Percentiles rank a stretch among this genome's conserved stretches.
Conservation (phyloP, 352 stramenopile genomes). For the Phytophthora pseudosyringae region DNA sequence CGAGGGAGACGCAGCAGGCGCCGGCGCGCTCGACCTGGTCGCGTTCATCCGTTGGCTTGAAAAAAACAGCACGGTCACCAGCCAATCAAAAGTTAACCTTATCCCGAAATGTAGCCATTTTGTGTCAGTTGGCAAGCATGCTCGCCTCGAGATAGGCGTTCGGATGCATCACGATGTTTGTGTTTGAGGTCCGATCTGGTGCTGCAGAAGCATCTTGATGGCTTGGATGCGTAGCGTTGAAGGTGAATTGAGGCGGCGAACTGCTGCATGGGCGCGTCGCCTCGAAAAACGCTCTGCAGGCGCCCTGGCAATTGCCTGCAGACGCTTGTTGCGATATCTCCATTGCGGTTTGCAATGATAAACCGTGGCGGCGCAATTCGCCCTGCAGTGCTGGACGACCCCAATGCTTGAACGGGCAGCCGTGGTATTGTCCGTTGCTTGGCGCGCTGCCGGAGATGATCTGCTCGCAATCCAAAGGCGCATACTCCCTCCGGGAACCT, state of each 20-base stretch:
- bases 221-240: neutral
- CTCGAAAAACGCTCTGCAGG: constrained; percentile 62
- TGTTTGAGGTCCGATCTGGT: neutral
- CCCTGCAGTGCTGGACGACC: constrained; percentile 43
- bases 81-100: constrained; percentile 22
- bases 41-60: constrained; percentile 15
- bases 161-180: constrained; percentile 51
- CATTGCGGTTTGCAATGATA: constrained; percentile 22
- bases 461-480: constrained; percentile 58
- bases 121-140: constrained; percentile 25
- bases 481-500: constrained; percentile 77
- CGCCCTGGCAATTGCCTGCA: constrained; percentile 43
- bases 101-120: constrained; percentile 25
- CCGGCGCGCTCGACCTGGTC: constrained; percentile 10
- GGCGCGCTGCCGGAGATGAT: constrained; percentile 59
- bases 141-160: constrained; percentile 66
- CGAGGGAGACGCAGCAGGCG: constrained; percentile 6
- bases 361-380: constrained; percentile 46
- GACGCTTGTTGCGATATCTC: constrained; percentile 45
- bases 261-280: constrained; percentile 32
- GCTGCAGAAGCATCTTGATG: constrained; percentile 5
- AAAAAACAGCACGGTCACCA: neutral
- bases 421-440: constrained; percentile 76
- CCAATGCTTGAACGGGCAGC: constrained; percentile 87
- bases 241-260: constrained; percentile 24